Percentiles rank a stretch among this genome's conserved stretches.
phyloP scores from a whole-genome alignment of 495 filamentous ascomycete genomes.

The Articulospora tetracladia region DNA sequence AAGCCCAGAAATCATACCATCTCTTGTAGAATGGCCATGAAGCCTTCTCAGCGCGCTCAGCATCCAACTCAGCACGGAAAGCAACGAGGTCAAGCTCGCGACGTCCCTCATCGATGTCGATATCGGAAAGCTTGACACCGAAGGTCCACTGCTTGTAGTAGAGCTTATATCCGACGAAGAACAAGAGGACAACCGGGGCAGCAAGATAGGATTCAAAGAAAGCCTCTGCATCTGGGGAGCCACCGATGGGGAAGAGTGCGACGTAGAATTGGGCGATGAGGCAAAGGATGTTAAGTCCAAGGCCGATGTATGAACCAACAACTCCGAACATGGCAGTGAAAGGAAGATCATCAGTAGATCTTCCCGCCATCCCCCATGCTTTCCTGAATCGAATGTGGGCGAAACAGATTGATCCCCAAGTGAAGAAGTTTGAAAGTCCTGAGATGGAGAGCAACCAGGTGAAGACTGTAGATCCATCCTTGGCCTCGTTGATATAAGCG shows the following conservation, averaged over 20 bases:
- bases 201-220: conserved; percentile 83
- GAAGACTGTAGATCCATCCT: conserved; percentile 51
- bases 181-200: conserved; percentile 71
- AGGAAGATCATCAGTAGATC: conserved; percentile 68
- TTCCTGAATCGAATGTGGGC: conserved; percentile 76
- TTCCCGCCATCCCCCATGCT: conserved; percentile 71
- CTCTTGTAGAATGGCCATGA: conserved; percentile 46
- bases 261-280: conserved; percentile 95
- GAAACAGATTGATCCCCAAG: conserved; percentile 87
- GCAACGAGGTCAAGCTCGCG: conserved; percentile 39
- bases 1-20: conserved; percentile 20
- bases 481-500: conserved; percentile 50
- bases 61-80: conserved; percentile 22
- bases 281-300: conserved; percentile 75
- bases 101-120: conserved; percentile 52
- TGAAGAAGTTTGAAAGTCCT: conserved; percentile 86
- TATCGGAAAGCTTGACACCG: conserved; percentile 28
- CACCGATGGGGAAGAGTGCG: conserved; percentile 70
- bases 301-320: conserved; percentile 77
- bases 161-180: conserved; percentile 77
- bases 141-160: conserved; percentile 57
- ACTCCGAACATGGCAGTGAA: conserved; percentile 80
- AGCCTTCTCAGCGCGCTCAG: conserved; percentile 46
- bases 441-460: conserved; percentile 89
- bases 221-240: conserved; percentile 45